These are phyloP conservation scores for Cenchrus americanus DNA, from an alignment of 176 grass and related monocot species.

Conservation along the genomic window DNA sequence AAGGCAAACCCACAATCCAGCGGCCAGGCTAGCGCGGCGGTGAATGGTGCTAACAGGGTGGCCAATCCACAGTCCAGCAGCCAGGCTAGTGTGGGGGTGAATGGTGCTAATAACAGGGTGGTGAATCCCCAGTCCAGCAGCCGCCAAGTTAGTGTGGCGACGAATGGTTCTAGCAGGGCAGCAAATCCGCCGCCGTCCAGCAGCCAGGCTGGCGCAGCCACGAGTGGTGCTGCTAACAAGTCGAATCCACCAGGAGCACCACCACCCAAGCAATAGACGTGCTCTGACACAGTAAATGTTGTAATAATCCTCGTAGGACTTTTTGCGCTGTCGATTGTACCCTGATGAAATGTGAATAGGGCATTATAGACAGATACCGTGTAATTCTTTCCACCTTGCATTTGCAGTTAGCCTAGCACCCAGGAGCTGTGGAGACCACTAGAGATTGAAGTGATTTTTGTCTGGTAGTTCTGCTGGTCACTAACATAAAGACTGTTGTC, in stretches of 20 bases:
- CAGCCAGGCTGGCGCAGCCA: neutral
- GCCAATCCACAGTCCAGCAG: neutral
- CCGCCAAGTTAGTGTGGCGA: neutral
- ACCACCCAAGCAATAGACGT: slow-evolving; percentile 24
- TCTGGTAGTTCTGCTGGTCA: neutral
- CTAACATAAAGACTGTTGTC: neutral
- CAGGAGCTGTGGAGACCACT: neutral
- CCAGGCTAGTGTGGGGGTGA: neutral
- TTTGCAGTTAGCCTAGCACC: neutral
- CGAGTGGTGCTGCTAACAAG: neutral
- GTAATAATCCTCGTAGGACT: slow-evolving; percentile 43
- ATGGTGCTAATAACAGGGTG: neutral
- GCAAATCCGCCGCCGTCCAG: no score
- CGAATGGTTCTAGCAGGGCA: neutral
- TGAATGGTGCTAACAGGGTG: neutral
- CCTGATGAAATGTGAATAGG: slow-evolving; percentile 58
- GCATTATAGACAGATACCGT: slow-evolving; percentile 23
- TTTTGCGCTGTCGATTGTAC: neutral
- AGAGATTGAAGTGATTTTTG: slow-evolving; percentile 26
- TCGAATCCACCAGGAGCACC: slow-evolving; percentile 19
- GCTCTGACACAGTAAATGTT: slow-evolving; percentile 33
- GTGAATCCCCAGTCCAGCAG: no score
- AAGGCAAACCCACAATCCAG: slow-evolving; percentile 17
- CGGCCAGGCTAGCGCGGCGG: neutral
- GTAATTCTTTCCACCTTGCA: neutral